Conservation (phyloP, 2,329 filamentous ascomycete genomes). For the Colletotrichum orchidophilum region DNA sequence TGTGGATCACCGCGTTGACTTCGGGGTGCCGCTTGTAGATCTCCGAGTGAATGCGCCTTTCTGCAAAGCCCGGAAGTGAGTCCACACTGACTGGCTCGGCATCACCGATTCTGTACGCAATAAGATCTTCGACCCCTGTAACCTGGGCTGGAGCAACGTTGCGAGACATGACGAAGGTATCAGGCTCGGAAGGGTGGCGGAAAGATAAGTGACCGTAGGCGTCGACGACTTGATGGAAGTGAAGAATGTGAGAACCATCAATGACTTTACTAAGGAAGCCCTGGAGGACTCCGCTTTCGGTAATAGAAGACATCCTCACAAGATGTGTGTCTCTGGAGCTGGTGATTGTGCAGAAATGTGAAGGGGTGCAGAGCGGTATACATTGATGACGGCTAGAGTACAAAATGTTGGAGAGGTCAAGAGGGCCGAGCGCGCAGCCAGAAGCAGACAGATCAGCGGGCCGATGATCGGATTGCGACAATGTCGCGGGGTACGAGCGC, state of each 20-base stretch:
- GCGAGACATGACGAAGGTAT: slow-evolving; percentile 58
- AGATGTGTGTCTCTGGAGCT: neutral
- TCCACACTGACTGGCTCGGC: slow-evolving; percentile 50
- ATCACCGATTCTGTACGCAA: slow-evolving; percentile 55
- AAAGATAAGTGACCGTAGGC: slow-evolving; percentile 65
- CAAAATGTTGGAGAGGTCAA: neutral
- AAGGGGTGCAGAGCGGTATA: neutral
- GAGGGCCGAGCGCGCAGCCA: neutral
- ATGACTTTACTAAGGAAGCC: slow-evolving; percentile 44
- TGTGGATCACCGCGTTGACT: slow-evolving; percentile 53
- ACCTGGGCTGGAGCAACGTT: slow-evolving; percentile 58
- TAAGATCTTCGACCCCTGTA: slow-evolving; percentile 52
- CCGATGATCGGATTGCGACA: neutral
- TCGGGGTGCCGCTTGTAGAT: slow-evolving; percentile 51
- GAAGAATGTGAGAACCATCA: slow-evolving; percentile 60
- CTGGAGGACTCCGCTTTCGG: neutral
- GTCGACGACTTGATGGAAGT: slow-evolving; percentile 60
- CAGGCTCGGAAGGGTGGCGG: slow-evolving; percentile 55
- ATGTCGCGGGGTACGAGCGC: neutral
- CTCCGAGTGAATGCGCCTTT: slow-evolving; percentile 58
- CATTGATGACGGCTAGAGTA: neutral
- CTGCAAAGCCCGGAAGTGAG: slow-evolving; percentile 50
- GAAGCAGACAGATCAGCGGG: neutral
- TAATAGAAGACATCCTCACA: neutral
- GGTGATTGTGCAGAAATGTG: neutral